Base-by-base conservation (phyloP, 257 asterid species). In the Euphrasia confusa region DNA sequence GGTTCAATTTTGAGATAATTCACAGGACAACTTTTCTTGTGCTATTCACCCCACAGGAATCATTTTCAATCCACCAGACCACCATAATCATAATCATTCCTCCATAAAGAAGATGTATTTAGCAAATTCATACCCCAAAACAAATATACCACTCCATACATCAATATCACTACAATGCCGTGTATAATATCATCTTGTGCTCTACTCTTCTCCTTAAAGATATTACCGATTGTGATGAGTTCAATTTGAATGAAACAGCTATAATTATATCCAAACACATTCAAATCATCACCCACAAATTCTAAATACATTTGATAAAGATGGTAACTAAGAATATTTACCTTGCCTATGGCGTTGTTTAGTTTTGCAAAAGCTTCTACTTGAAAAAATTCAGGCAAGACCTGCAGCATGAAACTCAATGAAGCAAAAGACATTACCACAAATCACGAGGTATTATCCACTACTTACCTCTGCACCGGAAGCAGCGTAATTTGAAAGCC, bases 401-500 rank as follows among this genome's bases (percentile, higher is more conserved):
- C 99, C 99, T 93, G 90, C 82, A 78, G 74, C 62, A 59, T 48
- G 44, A 55, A 74, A 72, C 55, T 70, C 74, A 54, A 4, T 83
- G 68, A 81, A 81, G 42, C 54, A 68, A 39, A 68, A 68, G 54
- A 64, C 57, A 54, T 60, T 55, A 71, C 67, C 50, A 59, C 63
- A 63, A 74, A 33, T 54, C 58, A 35, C 28, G 64, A 54, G 67
- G 45, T 52, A 63, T 39, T 21, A 35, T 58, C 45, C 39, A 10
- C 28, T 65, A 75, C 94, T 80, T 80, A 85, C 99, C 69, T 93
- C 99, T 60, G 81, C 78, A 81, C 94, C 85, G 52, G 91, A 89
- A 81, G 91, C 96, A 75, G 97, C 99, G 54, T 93, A 93, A 71
- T 89, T 93, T 58, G 99, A 93, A 48, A 93, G 97, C 77, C 97